phyloP scores from a whole-genome alignment of 495 filamentous ascomycete species.

The Hypoxylon perforatum region DNA sequence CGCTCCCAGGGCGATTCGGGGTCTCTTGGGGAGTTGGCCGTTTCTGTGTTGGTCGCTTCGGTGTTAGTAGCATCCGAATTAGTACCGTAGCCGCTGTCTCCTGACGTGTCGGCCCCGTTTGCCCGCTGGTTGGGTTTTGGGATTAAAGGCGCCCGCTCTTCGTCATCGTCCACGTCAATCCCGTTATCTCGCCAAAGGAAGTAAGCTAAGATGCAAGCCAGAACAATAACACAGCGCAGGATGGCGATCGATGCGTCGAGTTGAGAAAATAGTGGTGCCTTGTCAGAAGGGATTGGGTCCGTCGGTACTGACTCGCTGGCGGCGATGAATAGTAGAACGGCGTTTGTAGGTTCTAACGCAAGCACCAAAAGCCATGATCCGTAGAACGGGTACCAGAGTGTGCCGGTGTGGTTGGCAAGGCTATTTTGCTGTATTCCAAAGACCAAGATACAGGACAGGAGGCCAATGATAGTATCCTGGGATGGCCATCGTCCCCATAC shows the following conservation, averaged over 20 bases:
- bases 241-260: conserved; percentile 49
- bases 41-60: conserved; percentile 45
- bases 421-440: conserved; percentile 65
- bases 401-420: conserved; percentile 57
- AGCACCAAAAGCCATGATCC: conserved; percentile 66
- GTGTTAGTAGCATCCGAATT: conserved; percentile 53
- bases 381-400: conserved; percentile 71
- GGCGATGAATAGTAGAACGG: conserved; percentile 48
- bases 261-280: conserved; percentile 39
- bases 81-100: conserved; percentile 58
- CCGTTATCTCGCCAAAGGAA: conserved; percentile 46
- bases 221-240: conserved; percentile 46
- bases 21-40: conserved; percentile 50
- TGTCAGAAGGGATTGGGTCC: conserved; percentile 14
- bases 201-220: conserved; percentile 46
- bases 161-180: conserved; percentile 53
- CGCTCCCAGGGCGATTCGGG: conserved; percentile 62
- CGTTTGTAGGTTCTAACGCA: conserved; percentile 59
- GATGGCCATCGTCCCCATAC: conserved; percentile 52
- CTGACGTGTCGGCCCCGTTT: conserved; percentile 38
- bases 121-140: conserved; percentile 46
- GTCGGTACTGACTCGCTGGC: conserved; percentile 26
- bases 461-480: conserved; percentile 61
- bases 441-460: conserved; percentile 65
- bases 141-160: conserved; percentile 64